Percentiles rank a stretch among this genome's conserved stretches.
Conservation (phyloP, 352 stramenopile species). For the Phytophthora pseudosyringae region DNA sequence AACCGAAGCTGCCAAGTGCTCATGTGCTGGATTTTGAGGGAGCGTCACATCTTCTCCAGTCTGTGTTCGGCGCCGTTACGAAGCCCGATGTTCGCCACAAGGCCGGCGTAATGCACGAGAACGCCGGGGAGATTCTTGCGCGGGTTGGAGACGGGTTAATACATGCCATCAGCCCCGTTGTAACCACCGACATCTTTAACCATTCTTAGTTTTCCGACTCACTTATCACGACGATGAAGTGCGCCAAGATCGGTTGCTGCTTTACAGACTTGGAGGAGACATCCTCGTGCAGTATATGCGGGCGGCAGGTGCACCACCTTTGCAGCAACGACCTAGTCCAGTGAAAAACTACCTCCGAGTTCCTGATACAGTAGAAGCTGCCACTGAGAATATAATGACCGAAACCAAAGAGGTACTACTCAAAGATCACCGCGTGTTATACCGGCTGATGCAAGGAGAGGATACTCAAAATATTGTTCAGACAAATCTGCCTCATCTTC, state of each 20-base stretch:
- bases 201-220: not conserved
- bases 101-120: constrained; percentile 13
- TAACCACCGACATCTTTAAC: not conserved
- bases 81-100: constrained; percentile 7
- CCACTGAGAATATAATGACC: too few relatives aligned
- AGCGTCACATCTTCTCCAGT: constrained; percentile 1
- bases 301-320: not conserved
- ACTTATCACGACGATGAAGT: not conserved
- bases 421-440: too few relatives aligned
- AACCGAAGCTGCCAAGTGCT: not conserved
- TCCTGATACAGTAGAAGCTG: too few relatives aligned
- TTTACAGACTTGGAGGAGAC: not conserved
- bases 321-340: constrained; percentile 2
- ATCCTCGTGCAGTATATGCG: not conserved
- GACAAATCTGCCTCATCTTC: too few relatives aligned
- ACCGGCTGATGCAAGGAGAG: too few relatives aligned
- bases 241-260: not conserved
- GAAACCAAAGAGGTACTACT: too few relatives aligned
- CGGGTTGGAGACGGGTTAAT: not conserved
- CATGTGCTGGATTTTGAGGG: not conserved
- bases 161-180: not conserved
- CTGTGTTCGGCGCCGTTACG: constrained; percentile 5
- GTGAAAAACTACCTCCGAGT: not conserved
- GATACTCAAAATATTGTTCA: too few relatives aligned
- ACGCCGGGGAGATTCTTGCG: constrained; percentile 4